phyloP scores from a whole-genome alignment of 768 basidiomycete genomes.

The Agaricus sinodeliciosus region DNA sequence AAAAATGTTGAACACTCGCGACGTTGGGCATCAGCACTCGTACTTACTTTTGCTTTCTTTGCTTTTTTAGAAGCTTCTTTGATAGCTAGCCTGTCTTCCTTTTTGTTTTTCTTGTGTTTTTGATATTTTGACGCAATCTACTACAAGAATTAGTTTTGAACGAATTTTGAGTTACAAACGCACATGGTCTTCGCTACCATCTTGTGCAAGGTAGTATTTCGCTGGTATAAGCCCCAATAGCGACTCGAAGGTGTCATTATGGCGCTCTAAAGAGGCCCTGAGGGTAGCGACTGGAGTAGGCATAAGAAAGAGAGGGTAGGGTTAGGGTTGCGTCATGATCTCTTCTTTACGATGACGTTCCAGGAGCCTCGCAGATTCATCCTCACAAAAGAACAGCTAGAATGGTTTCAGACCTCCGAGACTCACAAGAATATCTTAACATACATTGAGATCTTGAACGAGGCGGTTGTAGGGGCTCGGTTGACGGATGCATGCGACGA shows the following conservation, averaged over 20 bases:
- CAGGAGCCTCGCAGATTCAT: slow-evolving; percentile 64
- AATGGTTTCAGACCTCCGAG: slow-evolving; percentile 70
- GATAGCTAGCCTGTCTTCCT: slow-evolving; percentile 76
- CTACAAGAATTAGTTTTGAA: neutral
- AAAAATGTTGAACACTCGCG: neutral
- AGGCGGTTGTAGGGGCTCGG: slow-evolving; percentile 68
- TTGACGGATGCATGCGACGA: slow-evolving; percentile 55
- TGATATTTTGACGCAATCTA: slow-evolving; percentile 66
- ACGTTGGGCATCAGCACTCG: neutral
- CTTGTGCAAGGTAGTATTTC: slow-evolving; percentile 76
- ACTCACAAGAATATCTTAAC: slow-evolving; percentile 62
- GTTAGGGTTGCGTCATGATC: slow-evolving; percentile 8
- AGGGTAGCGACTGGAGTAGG: slow-evolving; percentile 42
- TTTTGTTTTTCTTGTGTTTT: slow-evolving; percentile 84
- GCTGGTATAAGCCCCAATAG: slow-evolving; percentile 84
- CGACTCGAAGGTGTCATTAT: slow-evolving; percentile 83
- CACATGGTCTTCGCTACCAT: slow-evolving; percentile 64
- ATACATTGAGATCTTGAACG: slow-evolving; percentile 74
- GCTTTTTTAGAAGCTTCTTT: slow-evolving; percentile 90
- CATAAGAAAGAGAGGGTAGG: slow-evolving; percentile 25
- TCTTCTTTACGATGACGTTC: slow-evolving; percentile 27
- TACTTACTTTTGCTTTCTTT: slow-evolving; percentile 72
- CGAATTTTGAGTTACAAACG: slow-evolving; percentile 11
- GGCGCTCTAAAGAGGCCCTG: slow-evolving; percentile 63
- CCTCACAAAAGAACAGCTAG: slow-evolving; percentile 68